Base-by-base conservation (phyloP, 2,329 filamentous ascomycete genomes). In the Xylaria sp. region DNA sequence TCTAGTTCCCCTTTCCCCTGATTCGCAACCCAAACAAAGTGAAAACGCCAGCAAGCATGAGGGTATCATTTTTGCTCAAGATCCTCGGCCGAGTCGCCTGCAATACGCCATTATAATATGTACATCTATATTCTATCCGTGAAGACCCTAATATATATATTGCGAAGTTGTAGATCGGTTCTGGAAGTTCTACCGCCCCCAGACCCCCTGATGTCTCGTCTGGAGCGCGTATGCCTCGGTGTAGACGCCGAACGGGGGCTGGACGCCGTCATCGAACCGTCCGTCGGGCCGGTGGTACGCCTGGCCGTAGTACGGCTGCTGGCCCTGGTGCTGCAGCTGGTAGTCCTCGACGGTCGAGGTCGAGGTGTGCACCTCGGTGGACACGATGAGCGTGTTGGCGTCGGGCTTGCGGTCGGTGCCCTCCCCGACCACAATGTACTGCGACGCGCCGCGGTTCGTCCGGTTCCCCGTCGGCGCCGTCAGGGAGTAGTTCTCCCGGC, bases 161-260 rank as follows among this genome's bases (percentile, higher is more conserved):
- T 56, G 34, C 32, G 12, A 14, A 19, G 5, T 48, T 36, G 34
- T 36, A 36, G 34, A 51, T 58, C 50, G n/a, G n/a, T 36, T 8
- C 8, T 6, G 34, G 34, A n/a, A 17, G 27, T 27, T 3, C 14
- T 67, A 68, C 50, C 65, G 58, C 2, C 61, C 59, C 68, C 68
- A 70, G 3, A 53, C 50, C 5, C 68, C 61, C 6, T 68, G 54
- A 17, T 61, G 34, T 12, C 55, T 59, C 27, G 68, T 68, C 62
- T 68, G 68, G 1, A 68, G 50, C 8, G 68, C 58, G 21, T 68
- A 69, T 3, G 64, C 64, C 68, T 69, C 65, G 19, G 61, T 2
- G 24, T 69, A 65, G 12, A 69, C 68, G 6, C 68, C 68, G 34
- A 70, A 68, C 4, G 65, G 65, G 9, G 61, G 62, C 42, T 62